Conservation (phyloP, 106 monocot genomes). For the Dendrobium chrysotoxum region DNA sequence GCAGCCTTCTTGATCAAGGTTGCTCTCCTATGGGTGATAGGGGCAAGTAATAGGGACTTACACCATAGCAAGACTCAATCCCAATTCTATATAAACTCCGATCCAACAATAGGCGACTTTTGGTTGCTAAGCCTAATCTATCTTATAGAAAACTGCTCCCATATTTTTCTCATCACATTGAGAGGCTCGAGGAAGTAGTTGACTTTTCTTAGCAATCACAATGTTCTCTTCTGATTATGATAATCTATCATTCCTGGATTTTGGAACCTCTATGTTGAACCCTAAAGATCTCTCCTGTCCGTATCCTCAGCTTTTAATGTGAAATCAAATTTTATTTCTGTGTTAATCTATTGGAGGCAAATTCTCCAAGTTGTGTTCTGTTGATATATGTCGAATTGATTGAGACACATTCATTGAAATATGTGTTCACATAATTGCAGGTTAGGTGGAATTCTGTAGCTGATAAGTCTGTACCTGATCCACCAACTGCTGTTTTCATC, state of each 20-base stretch:
- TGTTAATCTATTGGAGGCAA: not conserved
- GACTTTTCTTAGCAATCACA: not conserved
- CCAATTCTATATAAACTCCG: too few species aligned
- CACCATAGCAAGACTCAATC: too few species aligned
- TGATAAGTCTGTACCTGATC: slow-evolving; percentile 69
- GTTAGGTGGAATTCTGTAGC: slow-evolving; percentile 54
- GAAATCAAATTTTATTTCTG: not conserved
- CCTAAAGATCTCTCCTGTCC: not conserved
- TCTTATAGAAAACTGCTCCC: too few species aligned
- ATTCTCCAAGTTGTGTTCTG: not conserved
- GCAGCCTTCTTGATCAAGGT: too few species aligned
- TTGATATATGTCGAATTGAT: not conserved
- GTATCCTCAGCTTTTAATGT: not conserved
- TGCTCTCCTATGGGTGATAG: too few species aligned
- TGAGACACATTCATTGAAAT: not conserved
- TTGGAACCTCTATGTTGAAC: not conserved
- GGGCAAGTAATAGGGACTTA: too few species aligned
- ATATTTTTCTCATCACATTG: too few species aligned
- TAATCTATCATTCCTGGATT: not conserved
- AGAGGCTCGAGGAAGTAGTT: too few species aligned
- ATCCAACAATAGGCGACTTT: too few species aligned
- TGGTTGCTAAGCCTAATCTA: too few species aligned
- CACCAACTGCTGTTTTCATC: slow-evolving; percentile 91
- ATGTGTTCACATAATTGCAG: slow-evolving; percentile 26
- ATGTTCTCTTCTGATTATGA: not conserved